Evolutionary conservation across 257 asterid species (phyloP).

Genomic region (Pogostemon cablin): DNA sequence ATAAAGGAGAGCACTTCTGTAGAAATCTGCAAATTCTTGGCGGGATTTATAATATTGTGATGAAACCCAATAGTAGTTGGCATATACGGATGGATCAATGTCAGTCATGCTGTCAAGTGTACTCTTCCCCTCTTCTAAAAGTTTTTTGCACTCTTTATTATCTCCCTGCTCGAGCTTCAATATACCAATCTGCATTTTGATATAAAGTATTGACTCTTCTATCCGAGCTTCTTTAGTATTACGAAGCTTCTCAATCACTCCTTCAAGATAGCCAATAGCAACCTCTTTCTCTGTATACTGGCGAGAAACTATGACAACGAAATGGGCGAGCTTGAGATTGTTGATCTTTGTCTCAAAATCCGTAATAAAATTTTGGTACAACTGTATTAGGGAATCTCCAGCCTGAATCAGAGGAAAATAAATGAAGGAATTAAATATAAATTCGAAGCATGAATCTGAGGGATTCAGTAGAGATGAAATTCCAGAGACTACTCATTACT

Average conservation of each 20-base stretch:
- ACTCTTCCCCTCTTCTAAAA: slow-evolving; percentile 85
- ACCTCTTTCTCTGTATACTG: slow-evolving; percentile 84
- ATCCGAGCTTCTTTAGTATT: slow-evolving; percentile 76
- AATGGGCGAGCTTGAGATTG: slow-evolving; percentile 97
- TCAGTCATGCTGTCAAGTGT: slow-evolving; percentile 97
- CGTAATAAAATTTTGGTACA: slow-evolving; percentile 86
- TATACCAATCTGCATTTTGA: slow-evolving; percentile 82
- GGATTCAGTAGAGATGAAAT: no score
- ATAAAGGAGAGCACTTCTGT: slow-evolving; percentile 90
- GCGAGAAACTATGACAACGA: slow-evolving; percentile 86
- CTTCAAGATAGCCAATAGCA: slow-evolving; percentile 81
- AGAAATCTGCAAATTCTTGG: slow-evolving; percentile 95
- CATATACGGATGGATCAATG: slow-evolving; percentile 95
- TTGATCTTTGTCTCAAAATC: slow-evolving; percentile 98
- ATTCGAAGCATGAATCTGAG: not conserved
- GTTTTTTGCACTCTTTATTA: slow-evolving; percentile 83
- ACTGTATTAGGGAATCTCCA: slow-evolving; percentile 89
- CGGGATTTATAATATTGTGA: slow-evolving; percentile 80
- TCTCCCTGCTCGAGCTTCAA: slow-evolving; percentile 89
- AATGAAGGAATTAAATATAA: slow-evolving; percentile 27
- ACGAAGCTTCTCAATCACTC: slow-evolving; percentile 85
- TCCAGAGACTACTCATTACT: no score
- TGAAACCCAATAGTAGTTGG: slow-evolving; percentile 91
- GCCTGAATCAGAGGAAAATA: slow-evolving; percentile 53
- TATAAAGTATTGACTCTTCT: slow-evolving; percentile 87